Evolutionary conservation across 2,329 filamentous ascomycete species (phyloP), one percentile per base, ranked within the genome.

Genomic region (Fusarium sp.): DNA sequence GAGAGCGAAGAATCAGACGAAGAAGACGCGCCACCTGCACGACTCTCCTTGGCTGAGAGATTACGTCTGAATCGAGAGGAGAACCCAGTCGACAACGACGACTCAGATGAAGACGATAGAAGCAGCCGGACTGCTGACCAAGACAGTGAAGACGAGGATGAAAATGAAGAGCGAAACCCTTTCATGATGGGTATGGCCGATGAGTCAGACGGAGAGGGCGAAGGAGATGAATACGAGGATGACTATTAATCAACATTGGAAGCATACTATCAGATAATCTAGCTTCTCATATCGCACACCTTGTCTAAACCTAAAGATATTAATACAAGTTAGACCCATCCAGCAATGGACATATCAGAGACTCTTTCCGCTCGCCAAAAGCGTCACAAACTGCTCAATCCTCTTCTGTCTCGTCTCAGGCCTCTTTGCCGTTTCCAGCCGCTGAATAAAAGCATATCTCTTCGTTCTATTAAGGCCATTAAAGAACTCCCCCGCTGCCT

Each of bases 401-500:
- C 79, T 77, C 42, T 75, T 74, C 56, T 63, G 67, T 22, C 79
- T 72, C 31, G 78, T 83, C 39, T 80, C 81, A 0, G 71, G 73
- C 22, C 67, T 74, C 66, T 78, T 82, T 38, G 80, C 79, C 8
- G 81, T 85, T 65, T 83, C 77, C 15, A 88, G 68, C 17, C 83
- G 77, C 71, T 78, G 80, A 5, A 88, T 68, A 15, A 87, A 82
- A 1, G 79, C 46, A 72, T 84, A 88, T 7, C 82, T 76, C 57
- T 84, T 81, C 6, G 80, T 77, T 71, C 80, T 84, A 20, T 76
- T 81, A 69, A 89, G 61, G 4, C 67, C 68, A 5, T 82, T 78
- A 64, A 85, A 88, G 34, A 79, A 81, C 2, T 65, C 68, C 1
- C 59, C 66, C 17, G 78, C 77, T 0, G 81, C 82, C 2, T 74